phyloP scores from a whole-genome alignment of 208 protist genomes.

The Acanthamoeba sp. region DNA sequence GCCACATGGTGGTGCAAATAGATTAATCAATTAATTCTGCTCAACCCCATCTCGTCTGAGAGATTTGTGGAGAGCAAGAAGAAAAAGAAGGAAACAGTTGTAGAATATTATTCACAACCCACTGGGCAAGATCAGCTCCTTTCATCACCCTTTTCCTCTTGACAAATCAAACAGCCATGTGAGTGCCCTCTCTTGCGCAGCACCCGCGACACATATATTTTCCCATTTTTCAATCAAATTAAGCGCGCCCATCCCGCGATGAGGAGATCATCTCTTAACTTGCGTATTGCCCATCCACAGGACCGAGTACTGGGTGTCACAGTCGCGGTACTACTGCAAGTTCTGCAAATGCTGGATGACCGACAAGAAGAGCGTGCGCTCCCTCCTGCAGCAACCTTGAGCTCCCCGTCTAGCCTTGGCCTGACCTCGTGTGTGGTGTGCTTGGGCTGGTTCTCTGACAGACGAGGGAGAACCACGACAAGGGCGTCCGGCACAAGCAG shows the following conservation, averaged over 20 bases:
- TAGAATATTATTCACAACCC: not conserved
- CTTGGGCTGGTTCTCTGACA: slow-evolving; percentile 6
- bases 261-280: no score
- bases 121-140: no score
- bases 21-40: no score
- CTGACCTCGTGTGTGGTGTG: no score
- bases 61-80: not conserved
- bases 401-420: not conserved
- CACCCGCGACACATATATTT: no score
- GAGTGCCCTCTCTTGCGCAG: no score
- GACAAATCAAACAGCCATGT: no score
- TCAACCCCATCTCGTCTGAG: no score
- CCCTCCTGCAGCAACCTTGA: not conserved
- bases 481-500: slow-evolving; percentile 40
- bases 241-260: no score
- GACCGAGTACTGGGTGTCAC: slow-evolving; percentile 61
- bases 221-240: no score
- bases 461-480: slow-evolving; percentile 52
- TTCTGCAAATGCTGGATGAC: slow-evolving; percentile 58
- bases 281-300: not conserved
- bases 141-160: no score
- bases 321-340: slow-evolving; percentile 64
- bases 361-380: slow-evolving; percentile 52
- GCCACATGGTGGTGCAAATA: no score
- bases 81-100: not conserved